phyloP scores from a whole-genome alignment of 1,284 basidiomycete genomes.

The Peniophora sp. region DNA sequence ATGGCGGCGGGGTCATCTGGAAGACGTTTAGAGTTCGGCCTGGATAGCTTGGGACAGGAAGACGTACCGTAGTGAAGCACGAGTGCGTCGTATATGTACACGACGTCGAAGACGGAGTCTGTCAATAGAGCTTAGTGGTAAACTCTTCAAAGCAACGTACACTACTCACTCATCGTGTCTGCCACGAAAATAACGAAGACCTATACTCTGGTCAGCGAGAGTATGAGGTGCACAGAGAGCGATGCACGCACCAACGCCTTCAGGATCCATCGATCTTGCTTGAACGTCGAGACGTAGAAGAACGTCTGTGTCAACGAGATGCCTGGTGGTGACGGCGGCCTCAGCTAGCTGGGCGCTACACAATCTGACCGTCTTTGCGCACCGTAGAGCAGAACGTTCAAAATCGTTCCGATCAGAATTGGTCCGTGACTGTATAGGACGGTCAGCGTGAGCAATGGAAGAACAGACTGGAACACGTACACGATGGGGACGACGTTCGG shows the following conservation, averaged over 20 bases:
- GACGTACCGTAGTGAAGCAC: slow-evolving; percentile 28
- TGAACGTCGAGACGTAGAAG: slow-evolving; percentile 24
- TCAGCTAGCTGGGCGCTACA: too few relatives aligned
- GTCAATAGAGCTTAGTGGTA: slow-evolving; percentile 7
- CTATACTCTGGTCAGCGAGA: slow-evolving; percentile 24
- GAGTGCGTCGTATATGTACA: slow-evolving; percentile 28
- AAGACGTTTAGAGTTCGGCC: neutral
- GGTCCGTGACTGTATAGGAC: slow-evolving; percentile 27
- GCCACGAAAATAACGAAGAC: slow-evolving; percentile 25
- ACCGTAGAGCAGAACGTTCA: slow-evolving; percentile 33
- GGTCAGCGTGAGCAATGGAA: neutral
- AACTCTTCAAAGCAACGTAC: too few relatives aligned
- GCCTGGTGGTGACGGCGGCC: too few relatives aligned
- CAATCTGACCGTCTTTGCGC: too few relatives aligned
- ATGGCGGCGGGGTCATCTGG: slow-evolving; percentile 18
- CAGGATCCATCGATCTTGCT: slow-evolving; percentile 18
- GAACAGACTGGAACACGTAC: neutral
- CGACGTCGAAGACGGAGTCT: slow-evolving; percentile 30
- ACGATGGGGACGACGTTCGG: neutral
- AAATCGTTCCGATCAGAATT: slow-evolving; percentile 30
- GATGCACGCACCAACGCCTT: neutral
- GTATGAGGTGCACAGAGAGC: slow-evolving; percentile 18
- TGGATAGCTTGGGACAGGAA: neutral
- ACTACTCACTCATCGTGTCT: slow-evolving; percentile 25
- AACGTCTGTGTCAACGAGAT: slow-evolving; percentile 33